These are phyloP conservation scores for Aaosphaeria arxii DNA, from an alignment of 2,329 filamentous ascomycete species.

Conservation along the genomic window DNA sequence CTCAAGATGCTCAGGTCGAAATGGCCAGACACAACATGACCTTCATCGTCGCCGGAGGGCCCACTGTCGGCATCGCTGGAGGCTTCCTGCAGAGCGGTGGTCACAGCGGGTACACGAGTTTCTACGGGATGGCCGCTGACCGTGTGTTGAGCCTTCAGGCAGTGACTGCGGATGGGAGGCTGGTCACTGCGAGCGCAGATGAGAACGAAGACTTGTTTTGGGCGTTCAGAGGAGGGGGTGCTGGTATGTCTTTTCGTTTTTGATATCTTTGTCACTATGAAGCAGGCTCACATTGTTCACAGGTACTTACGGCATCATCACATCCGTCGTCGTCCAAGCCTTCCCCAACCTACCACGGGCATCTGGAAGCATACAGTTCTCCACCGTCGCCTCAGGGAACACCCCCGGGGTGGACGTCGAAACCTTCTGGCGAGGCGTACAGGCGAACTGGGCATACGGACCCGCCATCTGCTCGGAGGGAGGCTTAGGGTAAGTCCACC, in stretches of 20 bases:
- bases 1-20: slow-evolving; percentile 46
- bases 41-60: slow-evolving; percentile 53
- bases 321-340: slow-evolving; percentile 35
- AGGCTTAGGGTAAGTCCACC: slow-evolving; percentile 12
- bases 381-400: slow-evolving; percentile 9
- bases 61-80: slow-evolving; percentile 47
- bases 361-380: slow-evolving; percentile 16
- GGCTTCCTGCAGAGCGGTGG: slow-evolving; percentile 46
- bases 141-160: slow-evolving; percentile 16
- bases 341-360: slow-evolving; percentile 12
- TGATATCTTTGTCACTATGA: not conserved
- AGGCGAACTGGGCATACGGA: slow-evolving; percentile 15
- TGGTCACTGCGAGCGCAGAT: slow-evolving; percentile 13
- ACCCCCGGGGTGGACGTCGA: slow-evolving; percentile 11
- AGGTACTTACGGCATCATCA: slow-evolving; percentile 26
- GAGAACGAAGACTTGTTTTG: slow-evolving; percentile 20
- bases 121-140: slow-evolving; percentile 33
- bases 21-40: slow-evolving; percentile 44
- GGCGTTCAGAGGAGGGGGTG: slow-evolving; percentile 24
- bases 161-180: slow-evolving; percentile 17
- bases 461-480: slow-evolving; percentile 16
- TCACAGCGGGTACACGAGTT: slow-evolving; percentile 49
- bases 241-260: slow-evolving; percentile 12
- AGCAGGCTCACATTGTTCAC: not conserved
- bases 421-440: slow-evolving; percentile 24